phyloP scores from a whole-genome alignment of 2,329 filamentous ascomycete genomes.

The Nigrospora oryzae region DNA sequence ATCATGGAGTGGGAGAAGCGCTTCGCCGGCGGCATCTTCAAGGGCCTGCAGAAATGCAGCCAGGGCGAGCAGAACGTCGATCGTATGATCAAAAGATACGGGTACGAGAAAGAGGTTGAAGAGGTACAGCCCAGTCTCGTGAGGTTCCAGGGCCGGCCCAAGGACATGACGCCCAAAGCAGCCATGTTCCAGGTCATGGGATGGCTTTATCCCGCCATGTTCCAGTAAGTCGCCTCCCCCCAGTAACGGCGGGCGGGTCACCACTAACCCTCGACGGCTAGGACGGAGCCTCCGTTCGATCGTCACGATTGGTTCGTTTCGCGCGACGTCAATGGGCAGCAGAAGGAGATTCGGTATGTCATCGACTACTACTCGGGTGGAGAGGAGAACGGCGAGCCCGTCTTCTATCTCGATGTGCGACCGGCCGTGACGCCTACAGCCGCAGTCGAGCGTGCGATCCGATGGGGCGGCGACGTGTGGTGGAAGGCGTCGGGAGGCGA shows the following conservation, averaged over 20 bases:
- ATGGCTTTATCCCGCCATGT: slow-evolving; percentile 70
- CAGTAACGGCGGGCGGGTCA: neutral
- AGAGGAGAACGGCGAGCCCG: slow-evolving; percentile 79
- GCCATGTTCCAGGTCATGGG: slow-evolving; percentile 74
- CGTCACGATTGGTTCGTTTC: slow-evolving; percentile 95
- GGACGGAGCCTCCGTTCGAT: slow-evolving; percentile 83
- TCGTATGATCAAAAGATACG: slow-evolving; percentile 23
- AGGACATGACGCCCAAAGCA: slow-evolving; percentile 87
- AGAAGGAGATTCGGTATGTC: slow-evolving; percentile 79
- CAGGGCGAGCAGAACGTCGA: slow-evolving; percentile 62
- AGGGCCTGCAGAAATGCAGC: slow-evolving; percentile 66
- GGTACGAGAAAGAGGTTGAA: slow-evolving; percentile 43
- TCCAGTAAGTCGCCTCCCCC: slow-evolving; percentile 46
- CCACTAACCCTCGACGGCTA: slow-evolving; percentile 18
- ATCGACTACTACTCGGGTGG: slow-evolving; percentile 93
- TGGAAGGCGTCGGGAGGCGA: slow-evolving; percentile 75
- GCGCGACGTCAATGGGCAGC: slow-evolving; percentile 57
- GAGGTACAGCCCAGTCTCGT: slow-evolving; percentile 63
- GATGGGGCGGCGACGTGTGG: slow-evolving; percentile 91
- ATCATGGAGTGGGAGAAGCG: slow-evolving; percentile 89
- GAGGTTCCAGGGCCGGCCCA: slow-evolving; percentile 81
- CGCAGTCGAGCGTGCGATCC: slow-evolving; percentile 71
- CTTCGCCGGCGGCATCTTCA: slow-evolving; percentile 64
- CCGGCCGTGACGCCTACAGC: slow-evolving; percentile 77
- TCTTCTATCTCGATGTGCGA: slow-evolving; percentile 92